These are phyloP conservation scores for Xerocomus spinulosus DNA, from an alignment of 768 basidiomycete genomes.

Conservation along the genomic window DNA sequence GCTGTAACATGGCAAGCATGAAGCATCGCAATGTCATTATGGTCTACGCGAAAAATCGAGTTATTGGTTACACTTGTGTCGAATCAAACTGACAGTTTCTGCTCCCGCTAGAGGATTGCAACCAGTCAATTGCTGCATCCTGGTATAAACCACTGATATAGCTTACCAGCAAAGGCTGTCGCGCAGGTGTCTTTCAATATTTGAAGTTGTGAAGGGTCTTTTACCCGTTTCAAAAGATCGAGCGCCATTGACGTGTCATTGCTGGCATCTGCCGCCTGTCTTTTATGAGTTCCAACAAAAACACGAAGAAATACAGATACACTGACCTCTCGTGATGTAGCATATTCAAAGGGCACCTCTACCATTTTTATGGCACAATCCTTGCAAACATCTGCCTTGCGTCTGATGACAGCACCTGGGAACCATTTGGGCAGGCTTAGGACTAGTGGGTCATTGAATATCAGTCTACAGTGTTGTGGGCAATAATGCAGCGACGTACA, in stretches of 20 bases:
- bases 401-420: slow-evolving; percentile 26
- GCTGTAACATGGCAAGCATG: slow-evolving; percentile 29
- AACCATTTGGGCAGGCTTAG: slow-evolving; percentile 24
- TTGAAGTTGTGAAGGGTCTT: not conserved
- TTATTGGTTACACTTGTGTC: not conserved
- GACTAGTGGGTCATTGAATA: slow-evolving; percentile 6
- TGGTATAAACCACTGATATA: not conserved
- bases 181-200: not conserved
- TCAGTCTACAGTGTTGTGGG: no score
- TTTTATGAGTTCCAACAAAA: not conserved
- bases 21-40: slow-evolving; percentile 8
- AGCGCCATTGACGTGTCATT: slow-evolving; percentile 8
- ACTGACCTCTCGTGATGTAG: slow-evolving; percentile 9
- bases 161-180: not conserved
- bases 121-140: no score
- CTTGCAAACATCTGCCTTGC: slow-evolving; percentile 10
- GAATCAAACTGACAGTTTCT: slow-evolving; percentile 13
- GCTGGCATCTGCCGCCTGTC: slow-evolving; percentile 11
- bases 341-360: slow-evolving; percentile 13
- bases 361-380: slow-evolving; percentile 10
- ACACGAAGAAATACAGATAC: not conserved
- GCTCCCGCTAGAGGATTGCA: slow-evolving; percentile 12
- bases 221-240: slow-evolving; percentile 7
- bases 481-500: not conserved
- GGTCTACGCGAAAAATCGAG: slow-evolving; percentile 6